Evolutionary conservation across 1,139 yeast genomes (phyloP).

Genomic region (Yamadazyma sp.): DNA sequence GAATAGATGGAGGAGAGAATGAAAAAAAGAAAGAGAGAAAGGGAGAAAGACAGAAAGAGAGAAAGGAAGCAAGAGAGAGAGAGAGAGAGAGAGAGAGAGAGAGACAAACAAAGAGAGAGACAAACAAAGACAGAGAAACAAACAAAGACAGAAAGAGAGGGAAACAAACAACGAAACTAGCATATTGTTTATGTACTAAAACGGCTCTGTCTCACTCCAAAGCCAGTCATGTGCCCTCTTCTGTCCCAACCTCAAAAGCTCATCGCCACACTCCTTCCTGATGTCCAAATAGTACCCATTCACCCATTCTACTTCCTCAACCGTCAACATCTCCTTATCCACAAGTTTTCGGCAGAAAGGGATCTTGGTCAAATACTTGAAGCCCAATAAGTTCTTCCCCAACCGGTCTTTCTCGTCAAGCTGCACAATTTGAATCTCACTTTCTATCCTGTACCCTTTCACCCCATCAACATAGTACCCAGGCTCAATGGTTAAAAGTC

Average conservation of each 20-base stretch:
- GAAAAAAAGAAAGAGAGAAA: not conserved
- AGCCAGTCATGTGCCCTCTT: conserved; percentile 33
- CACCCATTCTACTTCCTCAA: conserved; percentile 46
- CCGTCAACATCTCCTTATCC: conserved; percentile 32
- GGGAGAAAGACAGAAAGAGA: too few relatives aligned
- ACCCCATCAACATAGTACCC: conserved; percentile 46
- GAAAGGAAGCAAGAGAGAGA: too few relatives aligned
- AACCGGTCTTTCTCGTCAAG: conserved; percentile 31
- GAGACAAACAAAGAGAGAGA: too few relatives aligned
- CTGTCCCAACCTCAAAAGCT: conserved; percentile 31
- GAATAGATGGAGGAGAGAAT: not conserved
- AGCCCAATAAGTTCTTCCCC: conserved; percentile 20
- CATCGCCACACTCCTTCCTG: conserved; percentile 32
- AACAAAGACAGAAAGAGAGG: too few relatives aligned
- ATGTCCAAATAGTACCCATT: conserved; percentile 42
- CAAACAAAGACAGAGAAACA: too few relatives aligned
- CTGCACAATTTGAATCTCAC: conserved; percentile 45
- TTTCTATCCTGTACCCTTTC: conserved; percentile 53
- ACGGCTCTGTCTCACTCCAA: conserved; percentile 31
- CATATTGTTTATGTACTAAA: too few relatives aligned
- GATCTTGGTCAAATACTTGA: not conserved
- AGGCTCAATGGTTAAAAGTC: conserved; percentile 19
- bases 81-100: too few relatives aligned
- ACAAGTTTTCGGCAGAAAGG: conserved; percentile 44
- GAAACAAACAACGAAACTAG: too few relatives aligned